Evolutionary conservation across 352 stramenopile species (phyloP).

Genomic region (Globisporangium carolinianum): DNA sequence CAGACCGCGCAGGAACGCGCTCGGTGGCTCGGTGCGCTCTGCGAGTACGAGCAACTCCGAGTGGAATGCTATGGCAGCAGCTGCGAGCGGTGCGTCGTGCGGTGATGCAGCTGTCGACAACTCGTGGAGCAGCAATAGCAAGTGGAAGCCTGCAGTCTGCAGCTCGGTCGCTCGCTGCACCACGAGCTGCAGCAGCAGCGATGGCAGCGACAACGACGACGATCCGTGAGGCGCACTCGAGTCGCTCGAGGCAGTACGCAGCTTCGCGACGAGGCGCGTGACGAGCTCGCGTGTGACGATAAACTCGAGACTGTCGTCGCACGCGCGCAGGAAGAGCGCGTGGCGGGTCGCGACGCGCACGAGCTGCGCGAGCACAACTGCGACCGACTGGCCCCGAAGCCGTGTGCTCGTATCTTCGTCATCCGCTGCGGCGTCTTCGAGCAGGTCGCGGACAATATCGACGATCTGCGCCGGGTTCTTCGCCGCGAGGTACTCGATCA

Average conservation of each 20-base stretch:
- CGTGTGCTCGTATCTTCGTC: background rate
- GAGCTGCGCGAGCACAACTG: conserved; percentile 19
- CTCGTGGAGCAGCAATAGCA: conserved; percentile 37
- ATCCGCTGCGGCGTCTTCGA: conserved; percentile 19
- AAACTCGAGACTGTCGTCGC: conserved; percentile 61
- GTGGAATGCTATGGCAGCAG: conserved; percentile 31
- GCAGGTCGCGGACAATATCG: conserved; percentile 35
- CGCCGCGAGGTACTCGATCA: conserved; percentile 32
- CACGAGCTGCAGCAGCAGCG: conserved; percentile 23
- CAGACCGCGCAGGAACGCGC: conserved; percentile 27
- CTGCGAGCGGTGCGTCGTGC: conserved; percentile 5
- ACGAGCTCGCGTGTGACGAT: conserved; percentile 50
- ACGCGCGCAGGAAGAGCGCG: conserved; percentile 23
- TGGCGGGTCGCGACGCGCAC: conserved; percentile 29
- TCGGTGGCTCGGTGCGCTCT: conserved; percentile 16
- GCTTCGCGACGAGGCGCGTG: conserved; percentile 17
- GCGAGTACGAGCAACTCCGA: conserved; percentile 31
- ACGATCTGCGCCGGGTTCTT: conserved; percentile 38
- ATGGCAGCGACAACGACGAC: conserved; percentile 3
- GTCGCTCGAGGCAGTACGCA: conserved; percentile 1
- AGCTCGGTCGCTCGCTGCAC: conserved; percentile 28
- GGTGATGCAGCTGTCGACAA: conserved; percentile 6
- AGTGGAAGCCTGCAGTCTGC: conserved; percentile 32
- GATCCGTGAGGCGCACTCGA: background rate
- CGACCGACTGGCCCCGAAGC: conserved; percentile 1